Conservation (phyloP, 768 basidiomycete genomes). For the Mycena vulgaris region DNA sequence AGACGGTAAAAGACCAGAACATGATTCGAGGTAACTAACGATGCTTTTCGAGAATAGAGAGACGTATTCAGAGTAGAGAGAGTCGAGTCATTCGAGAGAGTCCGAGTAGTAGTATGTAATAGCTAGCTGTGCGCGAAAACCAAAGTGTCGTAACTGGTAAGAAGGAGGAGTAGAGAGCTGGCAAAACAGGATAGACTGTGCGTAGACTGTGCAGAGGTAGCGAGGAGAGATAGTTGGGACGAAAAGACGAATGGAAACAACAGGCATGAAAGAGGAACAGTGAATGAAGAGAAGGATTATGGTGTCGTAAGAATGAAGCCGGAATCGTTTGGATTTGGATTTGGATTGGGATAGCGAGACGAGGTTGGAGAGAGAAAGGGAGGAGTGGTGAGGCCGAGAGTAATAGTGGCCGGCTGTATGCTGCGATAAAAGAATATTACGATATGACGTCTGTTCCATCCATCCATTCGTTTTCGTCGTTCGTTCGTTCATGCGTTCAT, state of each 20-base stretch:
- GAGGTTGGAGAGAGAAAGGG: slow-evolving; percentile 4
- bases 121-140: slow-evolving; percentile 37
- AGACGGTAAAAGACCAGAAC: slow-evolving; percentile 33
- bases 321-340: slow-evolving; percentile 11
- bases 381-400: slow-evolving; percentile 19
- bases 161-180: slow-evolving; percentile 29
- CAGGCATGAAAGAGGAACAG: not conserved
- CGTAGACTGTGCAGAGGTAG: slow-evolving; percentile 29
- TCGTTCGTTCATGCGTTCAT: slow-evolving; percentile 5
- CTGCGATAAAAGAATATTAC: slow-evolving; percentile 32
- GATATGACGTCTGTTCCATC: slow-evolving; percentile 20
- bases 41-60: slow-evolving; percentile 17
- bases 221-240: slow-evolving; percentile 31
- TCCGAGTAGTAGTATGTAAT: slow-evolving; percentile 26
- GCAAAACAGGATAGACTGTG: slow-evolving; percentile 38
- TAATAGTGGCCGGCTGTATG: slow-evolving; percentile 28
- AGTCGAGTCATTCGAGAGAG: slow-evolving; percentile 1
- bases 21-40: slow-evolving; percentile 23
- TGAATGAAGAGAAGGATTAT: not conserved
- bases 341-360: slow-evolving; percentile 32
- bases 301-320: slow-evolving; percentile 12
- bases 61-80: slow-evolving; percentile 1
- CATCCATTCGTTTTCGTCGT: slow-evolving; percentile 15
- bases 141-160: slow-evolving; percentile 21
- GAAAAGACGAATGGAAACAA: not conserved